phyloP scores from a whole-genome alignment of 169 alveolate genomes.

The Eimeria maxima region DNA sequence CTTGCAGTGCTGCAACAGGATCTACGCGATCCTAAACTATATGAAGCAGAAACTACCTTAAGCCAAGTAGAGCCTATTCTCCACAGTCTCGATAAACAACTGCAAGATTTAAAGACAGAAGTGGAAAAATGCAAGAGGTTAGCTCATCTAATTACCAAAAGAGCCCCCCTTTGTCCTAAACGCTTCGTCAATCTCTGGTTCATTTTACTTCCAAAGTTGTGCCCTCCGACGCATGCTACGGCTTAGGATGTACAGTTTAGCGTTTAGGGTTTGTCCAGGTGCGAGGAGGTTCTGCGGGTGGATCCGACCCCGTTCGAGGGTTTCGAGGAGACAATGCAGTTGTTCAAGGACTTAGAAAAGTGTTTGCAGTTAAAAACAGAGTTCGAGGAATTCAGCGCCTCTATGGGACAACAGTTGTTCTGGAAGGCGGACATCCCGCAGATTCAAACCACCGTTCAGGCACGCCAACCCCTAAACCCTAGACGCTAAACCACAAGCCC shows the following conservation, averaged over 20 bases:
- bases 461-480: slow-evolving; percentile 20
- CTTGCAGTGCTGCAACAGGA: neutral
- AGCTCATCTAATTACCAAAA: no score
- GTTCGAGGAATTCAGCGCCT: slow-evolving; percentile 52
- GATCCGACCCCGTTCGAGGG: slow-evolving; percentile 82
- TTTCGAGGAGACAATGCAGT: slow-evolving; percentile 84
- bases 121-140: slow-evolving; percentile 71
- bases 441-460: slow-evolving; percentile 26
- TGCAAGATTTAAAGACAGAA: slow-evolving; percentile 14
- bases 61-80: neutral
- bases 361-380: slow-evolving; percentile 77
- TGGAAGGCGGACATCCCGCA: neutral
- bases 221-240: neutral
- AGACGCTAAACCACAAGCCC: slow-evolving; percentile 13
- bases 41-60: neutral
- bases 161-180: neutral
- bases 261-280: slow-evolving; percentile 41
- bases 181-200: neutral
- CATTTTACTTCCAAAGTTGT: neutral
- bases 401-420: neutral
- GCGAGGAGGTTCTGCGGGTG: slow-evolving; percentile 83
- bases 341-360: neutral
- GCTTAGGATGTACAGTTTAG: neutral
- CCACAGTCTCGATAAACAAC: slow-evolving; percentile 6
- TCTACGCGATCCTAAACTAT: neutral